Evolutionary conservation across 129 eudicot species (phyloP).

Genomic region (Erigeron canadensis): DNA sequence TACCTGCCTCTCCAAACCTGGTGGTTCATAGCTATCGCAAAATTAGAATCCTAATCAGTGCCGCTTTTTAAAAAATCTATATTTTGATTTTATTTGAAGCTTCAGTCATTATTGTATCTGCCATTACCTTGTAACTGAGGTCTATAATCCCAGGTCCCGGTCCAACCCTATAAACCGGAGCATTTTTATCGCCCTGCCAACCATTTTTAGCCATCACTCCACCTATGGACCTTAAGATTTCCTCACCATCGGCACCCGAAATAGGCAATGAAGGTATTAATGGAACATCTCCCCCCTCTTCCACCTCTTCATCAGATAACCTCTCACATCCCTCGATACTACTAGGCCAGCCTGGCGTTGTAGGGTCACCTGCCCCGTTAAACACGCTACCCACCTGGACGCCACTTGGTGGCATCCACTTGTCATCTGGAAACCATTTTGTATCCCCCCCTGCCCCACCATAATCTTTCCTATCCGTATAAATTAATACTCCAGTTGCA

Average conservation of each 20-base stretch:
- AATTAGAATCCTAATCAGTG: not conserved
- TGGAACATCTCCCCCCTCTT: slow-evolving; percentile 71
- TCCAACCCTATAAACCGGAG: slow-evolving; percentile 73
- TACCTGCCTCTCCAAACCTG: no score
- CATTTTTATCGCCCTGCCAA: slow-evolving; percentile 83
- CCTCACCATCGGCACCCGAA: slow-evolving; percentile 77
- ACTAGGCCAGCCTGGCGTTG: slow-evolving; percentile 92
- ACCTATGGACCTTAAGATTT: slow-evolving; percentile 55
- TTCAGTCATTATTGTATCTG: not conserved
- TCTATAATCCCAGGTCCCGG: slow-evolving; percentile 78
- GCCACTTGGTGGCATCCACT: slow-evolving; percentile 92
- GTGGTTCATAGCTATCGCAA: no score
- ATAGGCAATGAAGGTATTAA: slow-evolving; percentile 77
- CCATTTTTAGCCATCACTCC: slow-evolving; percentile 63
- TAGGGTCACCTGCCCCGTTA: slow-evolving; percentile 72
- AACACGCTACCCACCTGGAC: slow-evolving; percentile 84
- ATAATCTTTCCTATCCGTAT: slow-evolving; percentile 67
- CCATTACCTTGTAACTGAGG: slow-evolving; percentile 55
- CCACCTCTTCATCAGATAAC: slow-evolving; percentile 55
- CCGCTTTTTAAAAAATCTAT: not conserved
- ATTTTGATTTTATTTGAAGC: not conserved
- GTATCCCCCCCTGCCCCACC: no score
- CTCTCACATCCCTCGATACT: slow-evolving; percentile 60
- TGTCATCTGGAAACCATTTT: slow-evolving; percentile 69
- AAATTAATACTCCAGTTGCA: slow-evolving; percentile 61